Evolutionary conservation across 2,329 filamentous ascomycete genomes (phyloP).

Genomic region (Fusarium sp.): DNA sequence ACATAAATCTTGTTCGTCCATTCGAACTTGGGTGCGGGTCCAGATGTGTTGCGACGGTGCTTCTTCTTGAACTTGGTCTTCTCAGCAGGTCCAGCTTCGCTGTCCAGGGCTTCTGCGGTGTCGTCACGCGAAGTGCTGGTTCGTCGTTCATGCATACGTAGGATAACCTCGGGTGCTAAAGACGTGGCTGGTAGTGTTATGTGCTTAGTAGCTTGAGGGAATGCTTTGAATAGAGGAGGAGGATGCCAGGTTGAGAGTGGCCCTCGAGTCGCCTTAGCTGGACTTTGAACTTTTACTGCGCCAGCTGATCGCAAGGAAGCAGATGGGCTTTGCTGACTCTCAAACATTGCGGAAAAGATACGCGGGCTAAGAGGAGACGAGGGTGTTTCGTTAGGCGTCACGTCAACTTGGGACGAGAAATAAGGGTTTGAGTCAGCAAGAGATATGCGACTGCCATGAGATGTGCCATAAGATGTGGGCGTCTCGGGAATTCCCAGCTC

Average conservation of each 20-base stretch:
- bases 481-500: constrained; percentile 49
- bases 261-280: constrained; percentile 45
- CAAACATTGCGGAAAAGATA: constrained; percentile 44
- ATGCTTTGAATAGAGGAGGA: constrained; percentile 87
- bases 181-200: constrained; percentile 75
- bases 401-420: constrained; percentile 53
- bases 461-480: constrained; percentile 51
- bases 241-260: constrained; percentile 68
- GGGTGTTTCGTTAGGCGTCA: constrained; percentile 53
- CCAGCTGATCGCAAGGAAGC: constrained; percentile 17
- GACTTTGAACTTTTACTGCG: constrained; percentile 27
- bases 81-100: constrained; percentile 42
- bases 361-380: constrained; percentile 41
- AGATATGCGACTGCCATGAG: constrained; percentile 58
- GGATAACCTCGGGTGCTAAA: constrained; percentile 74
- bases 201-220: constrained; percentile 84
- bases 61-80: constrained; percentile 58
- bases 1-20: constrained; percentile 80
- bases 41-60: constrained; percentile 58
- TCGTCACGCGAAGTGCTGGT: constrained; percentile 41
- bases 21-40: constrained; percentile 63
- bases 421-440: constrained; percentile 59
- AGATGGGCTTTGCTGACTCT: constrained; percentile 32
- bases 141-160: constrained; percentile 69
- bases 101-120: constrained; percentile 18